Evolutionary conservation across 192 early-diverging fungal species (phyloP), one percentile per base, ranked within the genome.

Genomic region (Geranomyces variabilis): DNA sequence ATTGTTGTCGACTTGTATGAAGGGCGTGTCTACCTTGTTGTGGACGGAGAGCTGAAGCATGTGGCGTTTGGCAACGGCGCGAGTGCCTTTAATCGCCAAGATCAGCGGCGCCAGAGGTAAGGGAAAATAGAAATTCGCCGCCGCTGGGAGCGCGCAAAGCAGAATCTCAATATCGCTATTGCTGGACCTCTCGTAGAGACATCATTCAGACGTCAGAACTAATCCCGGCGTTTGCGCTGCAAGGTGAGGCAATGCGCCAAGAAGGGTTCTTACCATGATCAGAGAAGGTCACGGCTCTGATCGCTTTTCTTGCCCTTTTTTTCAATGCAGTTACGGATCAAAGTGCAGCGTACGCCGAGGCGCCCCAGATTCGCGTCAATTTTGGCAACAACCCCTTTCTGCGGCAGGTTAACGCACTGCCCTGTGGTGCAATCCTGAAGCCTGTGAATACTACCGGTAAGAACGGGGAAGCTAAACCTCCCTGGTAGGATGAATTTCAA

Each of bases 331-430:
- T 55, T 14, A 46, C 28, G 9, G 75, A 48, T 8, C 10, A 15
- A 29, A 28, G 24, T 10, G 22, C 53, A 8, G 44, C 56, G 33
- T 74, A 75, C 48, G 22, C 45, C 28, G 76, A 79, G 44, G 15
- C 60, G 34, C 60, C 77, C 6, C 67, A 73, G 34, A 51, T 86
- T 14, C 53, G 67, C n/a, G 74, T 75, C 55, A 86, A 86, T 63
- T 86, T 86, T 70, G 84, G 84, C 33, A 61, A 68, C 46, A 65
- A 63, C n/a, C 69, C 80, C 15, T 86, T 86, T 56, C 17, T 48
- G 19, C 53, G 48, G 53, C 14, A 53, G 28, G 51, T 82, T 14
- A 48, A 74, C 36, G 75, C 78, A 3, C 41, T 49, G n/a, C 47
- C 81, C 5, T 75, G 74, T 24, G 44, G 73, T 28, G 46, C 58